phyloP scores from a whole-genome alignment of 2,329 filamentous ascomycete species.

The Colletotrichum phormii region DNA sequence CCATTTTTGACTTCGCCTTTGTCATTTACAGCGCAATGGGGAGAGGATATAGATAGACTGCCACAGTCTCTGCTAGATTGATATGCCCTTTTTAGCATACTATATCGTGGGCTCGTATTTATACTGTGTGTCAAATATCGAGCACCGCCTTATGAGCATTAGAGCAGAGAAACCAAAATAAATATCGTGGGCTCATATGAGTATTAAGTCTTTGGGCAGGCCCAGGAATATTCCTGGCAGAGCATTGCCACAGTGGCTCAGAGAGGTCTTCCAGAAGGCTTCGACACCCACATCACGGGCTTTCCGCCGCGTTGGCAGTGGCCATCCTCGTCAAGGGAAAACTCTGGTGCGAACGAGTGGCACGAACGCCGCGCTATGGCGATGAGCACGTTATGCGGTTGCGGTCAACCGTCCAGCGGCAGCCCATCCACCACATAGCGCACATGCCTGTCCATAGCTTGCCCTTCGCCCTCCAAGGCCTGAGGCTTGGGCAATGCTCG shows the following conservation, averaged over 20 bases:
- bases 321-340: not conserved
- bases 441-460: too few species aligned
- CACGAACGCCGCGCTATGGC: conserved; percentile 12
- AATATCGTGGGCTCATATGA: not conserved
- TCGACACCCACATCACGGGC: conserved; percentile 8
- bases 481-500: too few species aligned
- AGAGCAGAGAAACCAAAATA: too few species aligned
- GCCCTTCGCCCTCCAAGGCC: too few species aligned
- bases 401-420: too few species aligned
- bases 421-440: too few species aligned
- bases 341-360: not conserved
- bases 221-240: not conserved
- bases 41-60: not conserved
- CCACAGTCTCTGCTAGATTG: not conserved
- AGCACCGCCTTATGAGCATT: too few species aligned
- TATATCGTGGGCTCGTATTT: not conserved
- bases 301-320: not conserved
- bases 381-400: not conserved
- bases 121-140: too few species aligned
- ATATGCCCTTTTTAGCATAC: not conserved
- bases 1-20: not conserved
- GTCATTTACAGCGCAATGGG: not conserved
- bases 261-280: conserved; percentile 22
- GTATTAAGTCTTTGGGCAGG: not conserved
- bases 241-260: not conserved